These are phyloP conservation scores for Vaccinium darrowii DNA, from an alignment of 148 eudicot genomes.

Conservation along the genomic window DNA sequence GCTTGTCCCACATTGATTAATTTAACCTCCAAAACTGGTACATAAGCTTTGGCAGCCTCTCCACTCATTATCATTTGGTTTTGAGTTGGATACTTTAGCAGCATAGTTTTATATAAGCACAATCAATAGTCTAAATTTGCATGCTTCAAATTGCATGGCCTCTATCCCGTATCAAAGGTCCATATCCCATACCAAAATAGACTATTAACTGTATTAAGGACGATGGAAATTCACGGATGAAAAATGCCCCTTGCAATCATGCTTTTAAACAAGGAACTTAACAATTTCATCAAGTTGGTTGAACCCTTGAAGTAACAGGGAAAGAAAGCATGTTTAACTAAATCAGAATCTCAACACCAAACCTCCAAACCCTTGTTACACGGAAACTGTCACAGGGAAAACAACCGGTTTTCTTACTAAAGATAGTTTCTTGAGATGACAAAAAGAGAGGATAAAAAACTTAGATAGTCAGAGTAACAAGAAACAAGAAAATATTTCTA, in stretches of 20 bases:
- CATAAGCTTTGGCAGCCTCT: no score
- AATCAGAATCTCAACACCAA: neutral
- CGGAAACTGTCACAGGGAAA: neutral
- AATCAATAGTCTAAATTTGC: neutral
- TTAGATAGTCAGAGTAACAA: neutral
- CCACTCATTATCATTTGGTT: no score
- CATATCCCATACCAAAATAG: neutral
- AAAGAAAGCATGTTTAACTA: slow-evolving; percentile 1
- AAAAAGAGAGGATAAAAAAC: neutral
- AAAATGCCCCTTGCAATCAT: neutral
- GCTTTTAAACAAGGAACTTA: neutral
- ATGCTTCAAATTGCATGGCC: neutral
- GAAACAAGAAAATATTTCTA: neutral
- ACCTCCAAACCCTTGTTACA: neutral
- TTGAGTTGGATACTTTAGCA: no score
- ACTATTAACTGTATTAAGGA: neutral
- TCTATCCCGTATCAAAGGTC: neutral
- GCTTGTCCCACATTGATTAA: no score
- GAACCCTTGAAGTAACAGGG: neutral
- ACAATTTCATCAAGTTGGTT: neutral
- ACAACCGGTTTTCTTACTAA: neutral
- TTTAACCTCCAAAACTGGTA: no score
- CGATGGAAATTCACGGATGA: neutral
- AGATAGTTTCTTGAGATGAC: neutral
- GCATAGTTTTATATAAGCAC: neutral